Conservation (phyloP, 2,329 filamentous ascomycete genomes). For the Neonectria faginata region DNA sequence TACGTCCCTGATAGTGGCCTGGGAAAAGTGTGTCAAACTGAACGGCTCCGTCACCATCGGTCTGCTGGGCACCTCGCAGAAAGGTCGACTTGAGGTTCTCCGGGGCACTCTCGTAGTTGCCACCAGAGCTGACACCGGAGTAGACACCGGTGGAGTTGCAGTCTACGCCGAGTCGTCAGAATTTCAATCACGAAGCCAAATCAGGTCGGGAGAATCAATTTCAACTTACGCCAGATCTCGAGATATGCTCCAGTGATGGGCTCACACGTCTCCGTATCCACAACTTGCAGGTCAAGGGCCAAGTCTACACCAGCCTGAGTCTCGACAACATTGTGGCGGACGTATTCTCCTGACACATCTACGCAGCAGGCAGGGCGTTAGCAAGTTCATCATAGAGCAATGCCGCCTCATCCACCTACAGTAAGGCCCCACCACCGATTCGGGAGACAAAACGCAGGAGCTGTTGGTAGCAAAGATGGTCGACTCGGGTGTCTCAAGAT, state of each 20-base stretch:
- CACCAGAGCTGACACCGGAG: constrained; percentile 19
- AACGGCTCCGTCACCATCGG: constrained; percentile 54
- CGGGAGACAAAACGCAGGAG: constrained; percentile 20
- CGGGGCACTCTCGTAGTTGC: constrained; percentile 13
- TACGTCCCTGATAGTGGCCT: constrained; percentile 56
- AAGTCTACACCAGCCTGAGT: constrained; percentile 7
- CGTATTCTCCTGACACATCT: constrained; percentile 21
- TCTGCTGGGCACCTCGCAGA: constrained; percentile 55
- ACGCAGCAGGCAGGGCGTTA: neutral
- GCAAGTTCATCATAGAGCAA: neutral
- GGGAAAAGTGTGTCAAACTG: constrained; percentile 57
- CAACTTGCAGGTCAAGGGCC: constrained; percentile 18
- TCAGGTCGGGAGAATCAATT: too few relatives aligned
- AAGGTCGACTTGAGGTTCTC: constrained; percentile 49
- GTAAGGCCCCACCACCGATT: constrained; percentile 14
- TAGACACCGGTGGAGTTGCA: constrained; percentile 24
- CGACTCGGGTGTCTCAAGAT: constrained; percentile 16
- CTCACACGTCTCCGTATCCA: constrained; percentile 16
- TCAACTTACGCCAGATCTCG: constrained; percentile 23
- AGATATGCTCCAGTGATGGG: constrained; percentile 16
- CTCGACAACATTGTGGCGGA: constrained; percentile 19
- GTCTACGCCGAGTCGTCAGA: constrained; percentile 2
- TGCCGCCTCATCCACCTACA: neutral
- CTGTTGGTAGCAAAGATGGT: constrained; percentile 19
- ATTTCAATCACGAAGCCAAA: too few relatives aligned